phyloP scores from a whole-genome alignment of 2,329 filamentous ascomycete genomes.

The Fusarium fujikuroi region DNA sequence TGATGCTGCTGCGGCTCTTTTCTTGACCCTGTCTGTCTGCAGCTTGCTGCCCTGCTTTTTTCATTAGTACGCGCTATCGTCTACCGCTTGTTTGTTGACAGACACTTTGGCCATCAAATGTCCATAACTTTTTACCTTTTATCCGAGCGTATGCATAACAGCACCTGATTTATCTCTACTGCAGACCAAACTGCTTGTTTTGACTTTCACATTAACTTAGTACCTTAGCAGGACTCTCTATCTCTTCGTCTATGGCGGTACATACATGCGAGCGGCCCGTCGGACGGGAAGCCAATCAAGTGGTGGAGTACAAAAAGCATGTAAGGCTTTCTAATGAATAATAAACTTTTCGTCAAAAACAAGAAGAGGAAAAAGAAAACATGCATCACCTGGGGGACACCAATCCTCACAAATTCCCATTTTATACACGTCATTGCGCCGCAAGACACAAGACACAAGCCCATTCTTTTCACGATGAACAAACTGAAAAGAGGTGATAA shows the following conservation, averaged over 20 bases:
- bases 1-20: constrained; percentile 38
- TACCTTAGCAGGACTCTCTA: not conserved
- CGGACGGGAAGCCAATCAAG: constrained; percentile 38
- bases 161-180: constrained; percentile 11
- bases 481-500: not conserved
- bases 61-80: not conserved
- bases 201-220: not conserved
- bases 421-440: constrained; percentile 24
- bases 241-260: constrained; percentile 20
- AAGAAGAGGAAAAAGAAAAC: constrained; percentile 5
- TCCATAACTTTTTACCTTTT: constrained; percentile 26
- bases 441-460: not conserved
- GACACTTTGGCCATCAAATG: constrained; percentile 27
- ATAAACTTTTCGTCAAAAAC: constrained; percentile 14
- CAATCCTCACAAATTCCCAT: constrained; percentile 6
- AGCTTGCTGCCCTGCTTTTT: not conserved
- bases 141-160: constrained; percentile 19
- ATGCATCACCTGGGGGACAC: constrained; percentile 36
- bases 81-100: not conserved
- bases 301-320: constrained; percentile 21
- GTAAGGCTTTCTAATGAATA: not conserved
- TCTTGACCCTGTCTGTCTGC: not conserved
- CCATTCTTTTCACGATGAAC: not conserved
- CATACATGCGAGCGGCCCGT: constrained; percentile 38
- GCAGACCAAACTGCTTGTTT: not conserved